Evolutionary conservation across 2,329 filamentous ascomycete genomes (phyloP), one percentile per base, ranked within the genome.

Genomic region (Fusarium sp.): DNA sequence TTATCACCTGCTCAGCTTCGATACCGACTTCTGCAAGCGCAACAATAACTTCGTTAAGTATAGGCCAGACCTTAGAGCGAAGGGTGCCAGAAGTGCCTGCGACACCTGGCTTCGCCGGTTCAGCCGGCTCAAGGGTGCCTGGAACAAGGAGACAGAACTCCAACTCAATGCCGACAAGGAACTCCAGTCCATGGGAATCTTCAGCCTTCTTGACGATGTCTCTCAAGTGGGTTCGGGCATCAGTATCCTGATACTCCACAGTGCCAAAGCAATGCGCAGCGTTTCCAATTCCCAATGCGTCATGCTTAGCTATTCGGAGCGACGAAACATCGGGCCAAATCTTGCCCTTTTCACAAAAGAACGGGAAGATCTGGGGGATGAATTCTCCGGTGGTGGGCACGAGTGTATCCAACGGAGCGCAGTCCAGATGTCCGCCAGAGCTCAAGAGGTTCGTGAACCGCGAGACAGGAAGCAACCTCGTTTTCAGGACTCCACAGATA

Each of bases 111-210:
- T 13, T 50, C 0, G 52, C 52, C 1, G 23, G 15, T 14, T 60
- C 27, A 14, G 63, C 61, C 0, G 44, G 18, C 3, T 66, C 45
- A 0, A 66, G 17, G 5, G 52, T 60, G 4, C 45, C 61, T 5
- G 63, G 63, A 1, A 18, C 4, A 14, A 66, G 33, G 7, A 66
- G 37, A 17, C 60, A 60, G 4, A 66, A 66, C 7, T 66, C 63
- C 23, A 66, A 12, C 12, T 66, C 63, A n/a, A 66, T 60, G 2
- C 63, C 63, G 2, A 66, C 38, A 5, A 50, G 20, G 2, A 66
- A 46, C 1, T 18, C 12, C 7, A 66, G 8, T 1, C 27, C 52
- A 2, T 20, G 18, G 6, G 18, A 5, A 2, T 23, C 3, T 26
- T 41, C 49, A 1, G 52, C 23, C 6, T 20, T 50, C 13, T 60